Evolutionary conservation across 169 alveolate species (phyloP).

Genomic region (Amoebophrya sp.): DNA sequence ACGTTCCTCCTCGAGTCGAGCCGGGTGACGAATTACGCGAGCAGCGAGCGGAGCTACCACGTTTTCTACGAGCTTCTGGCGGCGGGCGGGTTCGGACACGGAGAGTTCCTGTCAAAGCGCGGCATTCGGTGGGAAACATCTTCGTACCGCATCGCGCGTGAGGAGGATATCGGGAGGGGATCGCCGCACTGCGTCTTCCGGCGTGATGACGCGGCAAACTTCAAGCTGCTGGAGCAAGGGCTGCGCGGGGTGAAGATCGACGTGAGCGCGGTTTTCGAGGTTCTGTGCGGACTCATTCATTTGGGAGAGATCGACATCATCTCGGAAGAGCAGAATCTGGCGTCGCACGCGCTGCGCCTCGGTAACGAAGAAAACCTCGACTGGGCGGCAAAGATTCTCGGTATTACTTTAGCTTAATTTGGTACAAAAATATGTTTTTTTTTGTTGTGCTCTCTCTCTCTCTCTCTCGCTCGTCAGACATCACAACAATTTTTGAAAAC

Average conservation of each 20-base stretch:
- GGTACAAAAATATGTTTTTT: no score
- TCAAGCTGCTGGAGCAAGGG: neutral
- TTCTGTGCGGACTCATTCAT: neutral
- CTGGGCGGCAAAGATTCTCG: neutral
- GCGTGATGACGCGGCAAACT: neutral
- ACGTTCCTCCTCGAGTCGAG: conserved; percentile 73
- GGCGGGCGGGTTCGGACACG: conserved; percentile 59
- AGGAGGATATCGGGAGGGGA: neutral
- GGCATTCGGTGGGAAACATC: neutral
- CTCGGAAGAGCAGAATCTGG: neutral
- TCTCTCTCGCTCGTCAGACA: no score
- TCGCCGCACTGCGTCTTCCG: neutral
- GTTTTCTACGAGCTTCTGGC: conserved; percentile 65
- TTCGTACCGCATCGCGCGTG: neutral
- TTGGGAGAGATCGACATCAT: neutral
- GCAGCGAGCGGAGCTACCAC: conserved; percentile 81
- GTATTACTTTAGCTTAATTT: no score
- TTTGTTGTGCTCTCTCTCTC: no score
- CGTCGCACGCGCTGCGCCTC: neutral
- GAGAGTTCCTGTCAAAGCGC: neutral
- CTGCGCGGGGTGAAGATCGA: neutral
- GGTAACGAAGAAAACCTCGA: neutral
- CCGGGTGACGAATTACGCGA: conserved; percentile 76
- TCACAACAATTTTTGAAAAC: no score
- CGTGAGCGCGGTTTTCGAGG: neutral